A percentile compares a stretch with the other conserved stretches of the same genome.
These are phyloP conservation scores for Daldinia bambusicola DNA, from an alignment of 495 filamentous ascomycete genomes.

Conservation along the genomic window DNA sequence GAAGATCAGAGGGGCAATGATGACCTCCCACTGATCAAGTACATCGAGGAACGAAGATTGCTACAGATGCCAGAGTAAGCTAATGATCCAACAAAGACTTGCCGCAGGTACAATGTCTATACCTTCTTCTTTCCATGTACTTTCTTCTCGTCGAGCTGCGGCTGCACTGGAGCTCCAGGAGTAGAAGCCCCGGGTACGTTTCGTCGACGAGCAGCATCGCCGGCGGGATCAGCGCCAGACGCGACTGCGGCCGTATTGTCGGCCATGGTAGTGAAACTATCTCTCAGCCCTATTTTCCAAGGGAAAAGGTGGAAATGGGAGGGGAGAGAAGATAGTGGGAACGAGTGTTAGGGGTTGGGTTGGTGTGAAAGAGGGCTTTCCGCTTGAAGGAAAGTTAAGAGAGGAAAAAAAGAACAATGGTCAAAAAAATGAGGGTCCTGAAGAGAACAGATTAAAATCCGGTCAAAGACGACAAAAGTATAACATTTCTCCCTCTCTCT, in stretches of 20 bases:
- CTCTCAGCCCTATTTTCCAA: conserved; percentile 28
- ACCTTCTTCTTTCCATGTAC: conserved; percentile 68
- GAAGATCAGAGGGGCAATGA: conserved; percentile 89
- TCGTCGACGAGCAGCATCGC: conserved; percentile 77
- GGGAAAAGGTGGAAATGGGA: conserved; percentile 24
- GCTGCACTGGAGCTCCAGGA: conserved; percentile 49
- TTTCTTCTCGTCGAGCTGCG: conserved; percentile 72
- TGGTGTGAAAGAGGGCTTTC: conserved; percentile 29
- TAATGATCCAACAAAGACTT: conserved; percentile 12
- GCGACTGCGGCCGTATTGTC: conserved; percentile 63
- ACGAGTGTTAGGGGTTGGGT: conserved; percentile 37
- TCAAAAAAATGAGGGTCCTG: conserved; percentile 38
- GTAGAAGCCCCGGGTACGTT: conserved; percentile 68
- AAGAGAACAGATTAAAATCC: conserved; percentile 41
- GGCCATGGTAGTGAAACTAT: conserved; percentile 55
- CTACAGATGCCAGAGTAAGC: conserved; percentile 41
- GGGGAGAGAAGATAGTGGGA: conserved; percentile 33
- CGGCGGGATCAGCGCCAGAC: conserved; percentile 70
- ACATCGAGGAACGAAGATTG: conserved; percentile 66
- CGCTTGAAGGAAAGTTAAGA: not conserved
- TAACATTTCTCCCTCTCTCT: conserved; percentile 36
- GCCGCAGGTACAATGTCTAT: conserved; percentile 19
- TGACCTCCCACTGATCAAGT: conserved; percentile 82
- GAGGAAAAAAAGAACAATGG: conserved; percentile 14
- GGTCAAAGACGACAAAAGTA: conserved; percentile 42